phyloP scores from a whole-genome alignment of 345 rosid genomes.

The Gossypium rotundifolium region DNA sequence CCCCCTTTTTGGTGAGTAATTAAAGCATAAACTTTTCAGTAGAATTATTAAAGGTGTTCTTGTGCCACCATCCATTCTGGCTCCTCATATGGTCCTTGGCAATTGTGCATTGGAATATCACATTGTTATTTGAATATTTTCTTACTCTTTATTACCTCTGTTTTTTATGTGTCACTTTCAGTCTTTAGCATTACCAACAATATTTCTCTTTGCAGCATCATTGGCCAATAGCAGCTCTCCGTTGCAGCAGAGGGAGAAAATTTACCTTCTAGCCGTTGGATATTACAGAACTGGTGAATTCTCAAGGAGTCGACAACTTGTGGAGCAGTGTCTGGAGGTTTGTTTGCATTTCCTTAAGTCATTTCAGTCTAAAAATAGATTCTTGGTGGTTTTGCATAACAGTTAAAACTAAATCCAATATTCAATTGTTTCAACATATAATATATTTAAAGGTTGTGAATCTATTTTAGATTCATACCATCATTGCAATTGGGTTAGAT shows the following conservation, averaged over 20 bases:
- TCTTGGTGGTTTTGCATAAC: neutral
- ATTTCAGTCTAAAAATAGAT: neutral
- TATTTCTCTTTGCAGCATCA: constrained; percentile 42
- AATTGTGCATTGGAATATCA: neutral
- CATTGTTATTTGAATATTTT: neutral
- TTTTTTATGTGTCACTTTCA: constrained; percentile 6
- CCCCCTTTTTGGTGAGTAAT: neutral
- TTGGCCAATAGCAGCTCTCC: constrained; percentile 42
- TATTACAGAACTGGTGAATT: constrained; percentile 62
- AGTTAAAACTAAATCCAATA: neutral
- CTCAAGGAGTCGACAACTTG: constrained; percentile 59
- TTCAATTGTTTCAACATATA: neutral
- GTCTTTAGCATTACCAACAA: neutral
- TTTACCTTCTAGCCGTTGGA: constrained; percentile 84
- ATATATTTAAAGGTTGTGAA: neutral
- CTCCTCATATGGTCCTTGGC: neutral
- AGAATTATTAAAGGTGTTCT: neutral
- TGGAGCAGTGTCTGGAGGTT: constrained; percentile 69
- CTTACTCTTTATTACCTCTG: neutral
- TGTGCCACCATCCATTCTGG: neutral
- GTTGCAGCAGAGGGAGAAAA: constrained; percentile 53
- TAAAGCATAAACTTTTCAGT: neutral
- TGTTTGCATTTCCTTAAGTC: constrained; percentile 3
- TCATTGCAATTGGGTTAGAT: neutral
- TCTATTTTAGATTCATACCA: neutral